Evolutionary conservation across 768 basidiomycete genomes (phyloP).

Genomic region (Hericium coralloides): DNA sequence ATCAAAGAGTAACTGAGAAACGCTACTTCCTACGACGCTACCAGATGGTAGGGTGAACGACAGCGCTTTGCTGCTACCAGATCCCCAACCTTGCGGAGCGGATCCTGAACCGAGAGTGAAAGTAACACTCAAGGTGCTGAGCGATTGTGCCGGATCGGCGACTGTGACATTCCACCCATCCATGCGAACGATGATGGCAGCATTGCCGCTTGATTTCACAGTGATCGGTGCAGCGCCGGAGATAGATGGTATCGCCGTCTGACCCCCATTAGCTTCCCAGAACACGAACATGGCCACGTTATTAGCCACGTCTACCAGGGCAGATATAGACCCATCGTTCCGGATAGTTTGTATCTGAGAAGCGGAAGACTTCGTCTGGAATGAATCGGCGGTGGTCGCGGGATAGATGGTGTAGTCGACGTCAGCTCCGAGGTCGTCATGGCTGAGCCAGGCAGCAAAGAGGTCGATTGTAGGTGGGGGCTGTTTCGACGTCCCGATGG

Average conservation of each 20-base stretch:
- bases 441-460: slow-evolving; percentile 47
- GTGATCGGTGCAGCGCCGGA: neutral
- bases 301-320: slow-evolving; percentile 35
- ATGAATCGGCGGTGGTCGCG: slow-evolving; percentile 29
- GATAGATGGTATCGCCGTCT: slow-evolving; percentile 26
- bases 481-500: slow-evolving; percentile 51
- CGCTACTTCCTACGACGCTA: neutral
- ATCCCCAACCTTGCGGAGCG: neutral
- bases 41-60: neutral
- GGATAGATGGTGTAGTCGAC: slow-evolving; percentile 48
- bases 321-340: slow-evolving; percentile 41
- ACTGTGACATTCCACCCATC: neutral
- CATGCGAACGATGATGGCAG: neutral
- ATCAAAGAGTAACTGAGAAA: neutral
- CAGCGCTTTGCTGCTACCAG: neutral
- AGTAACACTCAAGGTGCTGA: neutral
- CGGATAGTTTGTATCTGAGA: slow-evolving; percentile 27
- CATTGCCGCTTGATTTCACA: neutral
- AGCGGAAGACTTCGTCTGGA: slow-evolving; percentile 27
- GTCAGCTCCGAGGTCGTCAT: slow-evolving; percentile 24
- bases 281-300: slow-evolving; percentile 42
- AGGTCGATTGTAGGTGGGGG: slow-evolving; percentile 45
- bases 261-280: slow-evolving; percentile 41
- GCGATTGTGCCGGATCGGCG: neutral
- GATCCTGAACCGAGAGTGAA: neutral